Evolutionary conservation across 768 basidiomycete genomes (phyloP), one percentile per base, ranked within the genome.

Genomic region (Hysterangium stoloniferum): DNA sequence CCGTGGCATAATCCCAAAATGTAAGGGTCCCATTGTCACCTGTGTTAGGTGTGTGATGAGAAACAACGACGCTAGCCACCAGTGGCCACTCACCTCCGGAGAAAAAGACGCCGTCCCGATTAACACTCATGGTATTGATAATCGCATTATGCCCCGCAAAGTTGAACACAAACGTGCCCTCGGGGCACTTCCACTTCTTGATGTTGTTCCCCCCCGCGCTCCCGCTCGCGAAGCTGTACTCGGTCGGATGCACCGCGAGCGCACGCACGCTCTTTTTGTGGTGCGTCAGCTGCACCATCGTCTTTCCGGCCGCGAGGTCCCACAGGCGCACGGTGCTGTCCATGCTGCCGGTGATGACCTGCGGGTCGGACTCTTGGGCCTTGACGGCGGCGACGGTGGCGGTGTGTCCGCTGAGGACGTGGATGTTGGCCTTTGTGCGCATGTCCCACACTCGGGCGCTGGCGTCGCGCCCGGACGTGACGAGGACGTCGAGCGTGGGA

Each of bases 141-240:
- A 98, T 97, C 2, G 94, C 90, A 54, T 96, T 92, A 65, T 98
- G 96, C 0, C 96, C 96, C 37, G 80, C 73, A 65, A 98, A 96
- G 68, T 97, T 99, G 75, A 87, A 90, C 3, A 98, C 95, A 57
- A 99, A 98, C 2, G 80, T 66, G 40, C 96, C 96, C 56, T 97
- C 91, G 4, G 96, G 96, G 59, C 92, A 97, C 60, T 95, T 96
- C 95, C 95, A 99, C 66, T 98, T 98, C 64, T 99, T 99, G 71
- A 99, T 97, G 66, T 98, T 98, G 72, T 97, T 97, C 0, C 94
- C 96, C n/a, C 96, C 96, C 0, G 95, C 88, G 22, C 90, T 93
- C 43, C 88, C 96, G 3, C 85, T 86, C 2, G 93, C 96, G 61
- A 99, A 99, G 28, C 86, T 87, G 71, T 93, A 98, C 60, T 98